Evolutionary conservation across 495 filamentous ascomycete genomes (phyloP).

Genomic region (Hypoxylon trugodes): DNA sequence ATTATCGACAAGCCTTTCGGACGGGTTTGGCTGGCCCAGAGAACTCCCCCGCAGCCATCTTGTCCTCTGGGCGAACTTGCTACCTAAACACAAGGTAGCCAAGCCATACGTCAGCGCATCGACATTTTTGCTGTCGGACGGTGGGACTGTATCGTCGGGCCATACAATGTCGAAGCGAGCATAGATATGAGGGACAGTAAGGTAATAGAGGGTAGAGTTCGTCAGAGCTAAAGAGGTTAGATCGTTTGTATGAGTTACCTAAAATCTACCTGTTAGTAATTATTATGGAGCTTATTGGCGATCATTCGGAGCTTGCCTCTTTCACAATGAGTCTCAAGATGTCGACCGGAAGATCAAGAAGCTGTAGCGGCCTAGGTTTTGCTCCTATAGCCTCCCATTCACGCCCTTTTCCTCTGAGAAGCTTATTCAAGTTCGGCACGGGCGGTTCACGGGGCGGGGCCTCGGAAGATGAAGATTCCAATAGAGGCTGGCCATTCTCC

Average conservation of each 20-base stretch:
- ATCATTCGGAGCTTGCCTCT: slow-evolving; percentile 66
- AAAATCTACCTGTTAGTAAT: slow-evolving; percentile 20
- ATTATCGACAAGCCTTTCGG: slow-evolving; percentile 56
- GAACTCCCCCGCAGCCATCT: slow-evolving; percentile 44
- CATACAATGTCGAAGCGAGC: slow-evolving; percentile 94
- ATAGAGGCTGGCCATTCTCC: slow-evolving; percentile 22
- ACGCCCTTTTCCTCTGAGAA: slow-evolving; percentile 52
- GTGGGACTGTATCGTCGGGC: slow-evolving; percentile 74
- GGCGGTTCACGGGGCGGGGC: slow-evolving; percentile 11
- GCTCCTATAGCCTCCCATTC: slow-evolving; percentile 51
- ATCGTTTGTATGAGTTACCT: slow-evolving; percentile 91
- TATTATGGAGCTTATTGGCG: slow-evolving; percentile 3
- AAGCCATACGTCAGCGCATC: slow-evolving; percentile 93
- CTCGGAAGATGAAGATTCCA: slow-evolving; percentile 33
- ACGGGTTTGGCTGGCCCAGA: slow-evolving; percentile 32
- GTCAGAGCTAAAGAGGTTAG: slow-evolving; percentile 83
- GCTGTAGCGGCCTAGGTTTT: slow-evolving; percentile 56
- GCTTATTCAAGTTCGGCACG: slow-evolving; percentile 35
- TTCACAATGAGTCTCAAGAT: slow-evolving; percentile 88
- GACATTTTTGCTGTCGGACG: slow-evolving; percentile 76
- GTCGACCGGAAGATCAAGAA: slow-evolving; percentile 88
- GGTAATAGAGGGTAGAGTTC: slow-evolving; percentile 81
- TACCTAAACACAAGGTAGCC: slow-evolving; percentile 82
- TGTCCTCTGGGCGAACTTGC: slow-evolving; percentile 69
- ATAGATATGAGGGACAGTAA: slow-evolving; percentile 89